Base-by-base conservation (phyloP, 148 eudicot genomes). In the Pharnaceum exiguum region DNA sequence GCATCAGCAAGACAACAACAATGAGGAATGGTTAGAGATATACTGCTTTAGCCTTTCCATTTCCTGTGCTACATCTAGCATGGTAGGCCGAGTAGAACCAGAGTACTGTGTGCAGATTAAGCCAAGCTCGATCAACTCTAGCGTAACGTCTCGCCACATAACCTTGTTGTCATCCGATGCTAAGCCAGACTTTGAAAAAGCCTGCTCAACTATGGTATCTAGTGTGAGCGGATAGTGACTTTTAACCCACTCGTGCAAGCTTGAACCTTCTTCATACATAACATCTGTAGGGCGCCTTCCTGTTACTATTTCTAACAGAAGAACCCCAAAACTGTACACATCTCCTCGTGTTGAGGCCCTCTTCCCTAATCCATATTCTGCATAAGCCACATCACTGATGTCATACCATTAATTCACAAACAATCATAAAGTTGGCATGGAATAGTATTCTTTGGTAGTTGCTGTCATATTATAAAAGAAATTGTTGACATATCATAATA, bases 311-410 rank as follows among this genome's bases (percentile, higher is more conserved):
- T 89, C 97, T 26, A 86, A 61, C 40, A 89, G 24, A 1, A 89
- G 80, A 37, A 89, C 79, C 5, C 95, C 97, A 22, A 73, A 89
- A 69, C 97, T 86, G 53, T 79, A 86, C 0, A 89, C 94, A 65
- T 89, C 95, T 65, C 96, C 90, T 70, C 86, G 74, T 37, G 90
- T 70, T 31, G 95, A 86, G 19, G 95, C 90, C 30, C 65, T 58
- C 67, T 57, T 85, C 40, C 94, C 96, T 69, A 85, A 59, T 17
- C 94, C 96, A 58, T 89, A 89, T 70, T 89, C 94, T 89, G 76
- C 59, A 57, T 29, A 44, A 50, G 42, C n/a, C 10, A 39, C 31
- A 45, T 26, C 38, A 51, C n/a, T n/a, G n/a, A n/a, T n/a, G n/a
- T n/a, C n/a, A n/a, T n/a, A n/a, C n/a, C n/a, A n/a, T n/a, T n/a